phyloP scores from a whole-genome alignment of 1,284 basidiomycete genomes.

The Ustilago shanxiensis region DNA sequence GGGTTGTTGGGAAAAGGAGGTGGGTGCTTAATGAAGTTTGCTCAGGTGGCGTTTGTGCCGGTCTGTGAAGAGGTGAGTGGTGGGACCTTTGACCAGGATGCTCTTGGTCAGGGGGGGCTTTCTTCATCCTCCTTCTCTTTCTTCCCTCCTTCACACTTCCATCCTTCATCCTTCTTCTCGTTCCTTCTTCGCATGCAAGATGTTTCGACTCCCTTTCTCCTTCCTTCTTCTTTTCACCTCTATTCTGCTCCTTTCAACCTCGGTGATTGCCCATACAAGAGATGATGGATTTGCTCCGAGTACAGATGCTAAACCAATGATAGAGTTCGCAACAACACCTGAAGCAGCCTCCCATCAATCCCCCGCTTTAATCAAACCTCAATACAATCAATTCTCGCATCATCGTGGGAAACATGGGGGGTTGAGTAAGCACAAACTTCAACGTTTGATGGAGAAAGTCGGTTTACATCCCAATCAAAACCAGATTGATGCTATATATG shows the following conservation, averaged over 20 bases:
- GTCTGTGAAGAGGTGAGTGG: too few species aligned
- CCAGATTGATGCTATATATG: slow-evolving; percentile 12
- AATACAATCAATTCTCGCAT: slow-evolving; percentile 30
- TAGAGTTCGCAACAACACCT: not conserved
- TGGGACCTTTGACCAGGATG: not conserved
- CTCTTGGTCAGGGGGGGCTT: too few species aligned
- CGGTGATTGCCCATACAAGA: too few species aligned
- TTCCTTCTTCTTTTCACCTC: not conserved
- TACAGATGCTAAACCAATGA: not conserved
- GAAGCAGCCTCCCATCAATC: not conserved
- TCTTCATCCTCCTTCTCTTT: too few species aligned
- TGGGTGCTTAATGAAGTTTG: too few species aligned
- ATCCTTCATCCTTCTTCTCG: too few species aligned
- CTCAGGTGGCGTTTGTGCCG: too few species aligned
- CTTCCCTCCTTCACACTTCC: too few species aligned
- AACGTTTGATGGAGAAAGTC: slow-evolving; percentile 16
- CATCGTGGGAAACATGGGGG: not conserved
- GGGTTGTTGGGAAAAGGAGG: too few species aligned
- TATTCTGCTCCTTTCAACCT: not conserved
- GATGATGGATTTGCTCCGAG: not conserved
- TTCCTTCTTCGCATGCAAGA: not conserved
- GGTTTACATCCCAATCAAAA: slow-evolving; percentile 13
- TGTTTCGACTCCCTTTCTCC: not conserved
- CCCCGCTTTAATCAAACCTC: slow-evolving; percentile 7
- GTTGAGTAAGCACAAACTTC: slow-evolving; percentile 7